phyloP scores from a whole-genome alignment of 768 basidiomycete genomes.

The Cyclocybe aegerita region DNA sequence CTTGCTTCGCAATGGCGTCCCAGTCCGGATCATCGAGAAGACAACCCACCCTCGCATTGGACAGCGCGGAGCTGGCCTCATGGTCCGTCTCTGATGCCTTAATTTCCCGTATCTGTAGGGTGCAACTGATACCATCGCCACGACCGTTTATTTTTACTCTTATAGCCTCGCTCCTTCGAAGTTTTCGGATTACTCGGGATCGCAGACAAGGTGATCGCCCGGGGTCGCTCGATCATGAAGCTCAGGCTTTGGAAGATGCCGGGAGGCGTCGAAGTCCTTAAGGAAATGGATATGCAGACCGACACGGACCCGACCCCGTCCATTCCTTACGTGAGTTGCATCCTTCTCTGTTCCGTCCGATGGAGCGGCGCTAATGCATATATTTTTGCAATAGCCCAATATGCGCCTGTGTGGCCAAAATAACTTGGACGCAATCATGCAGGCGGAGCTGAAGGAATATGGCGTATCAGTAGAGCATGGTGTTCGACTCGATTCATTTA shows the following conservation, averaged over 20 bases:
- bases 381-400: conserved; percentile 18
- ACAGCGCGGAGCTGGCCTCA: conserved; percentile 35
- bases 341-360: neutral
- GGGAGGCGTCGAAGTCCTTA: conserved; percentile 21
- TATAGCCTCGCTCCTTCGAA: conserved; percentile 44
- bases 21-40: conserved; percentile 53
- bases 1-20: conserved; percentile 42
- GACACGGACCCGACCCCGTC: conserved; percentile 25
- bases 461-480: conserved; percentile 33
- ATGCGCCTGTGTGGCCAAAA: conserved; percentile 27
- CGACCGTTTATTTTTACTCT: neutral
- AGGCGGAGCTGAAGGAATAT: conserved; percentile 23
- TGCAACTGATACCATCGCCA: no score
- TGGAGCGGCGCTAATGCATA: no score
- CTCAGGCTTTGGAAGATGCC: conserved; percentile 33
- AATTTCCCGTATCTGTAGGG: no score
- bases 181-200: conserved; percentile 37
- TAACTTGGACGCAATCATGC: conserved; percentile 30
- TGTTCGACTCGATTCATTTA: conserved; percentile 40
- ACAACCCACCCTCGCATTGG: conserved; percentile 28
- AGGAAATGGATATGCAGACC: conserved; percentile 27
- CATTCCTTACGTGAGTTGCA: conserved; percentile 26
- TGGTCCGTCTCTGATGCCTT: conserved; percentile 17
- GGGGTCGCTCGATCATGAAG: conserved; percentile 15
- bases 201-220: conserved; percentile 29